phyloP scores from a whole-genome alignment of 1,139 yeast genomes.

The Keqinozyma sinolaborantium region DNA sequence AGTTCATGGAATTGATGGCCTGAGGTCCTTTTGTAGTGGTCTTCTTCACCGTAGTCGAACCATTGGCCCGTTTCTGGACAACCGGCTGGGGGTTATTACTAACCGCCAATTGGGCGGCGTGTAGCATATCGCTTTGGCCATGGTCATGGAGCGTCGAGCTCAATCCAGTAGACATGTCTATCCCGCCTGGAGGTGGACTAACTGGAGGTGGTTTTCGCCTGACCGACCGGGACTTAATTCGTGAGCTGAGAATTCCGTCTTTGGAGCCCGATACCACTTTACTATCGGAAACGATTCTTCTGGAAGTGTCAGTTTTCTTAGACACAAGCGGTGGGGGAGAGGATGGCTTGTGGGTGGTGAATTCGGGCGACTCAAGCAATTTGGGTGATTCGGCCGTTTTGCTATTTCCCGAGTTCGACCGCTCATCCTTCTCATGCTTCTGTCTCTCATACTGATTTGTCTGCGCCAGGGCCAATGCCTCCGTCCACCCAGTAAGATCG shows the following conservation, averaged over 20 bases:
- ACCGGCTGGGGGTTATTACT: constrained; percentile 25
- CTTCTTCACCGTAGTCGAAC: constrained; percentile 26
- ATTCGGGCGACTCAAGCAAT: constrained; percentile 22
- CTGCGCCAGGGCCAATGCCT: constrained; percentile 48
- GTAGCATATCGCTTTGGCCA: constrained; percentile 25
- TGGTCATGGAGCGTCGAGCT: constrained; percentile 13
- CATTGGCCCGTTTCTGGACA: constrained; percentile 25
- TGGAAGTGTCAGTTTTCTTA: neutral
- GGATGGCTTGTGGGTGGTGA: constrained; percentile 3
- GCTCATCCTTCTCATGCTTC: constrained; percentile 12
- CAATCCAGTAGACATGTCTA: constrained; percentile 36
- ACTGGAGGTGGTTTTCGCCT: constrained; percentile 36
- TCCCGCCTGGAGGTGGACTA: constrained; percentile 14
- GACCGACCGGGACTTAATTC: constrained; percentile 11
- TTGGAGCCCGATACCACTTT: constrained; percentile 1
- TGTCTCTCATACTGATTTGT: constrained; percentile 45
- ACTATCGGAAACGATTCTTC: neutral
- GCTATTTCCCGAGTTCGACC: constrained; percentile 1
- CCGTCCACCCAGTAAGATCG: constrained; percentile 57
- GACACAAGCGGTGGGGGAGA: constrained; percentile 1
- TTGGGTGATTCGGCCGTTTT: constrained; percentile 17
- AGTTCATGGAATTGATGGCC: constrained; percentile 36
- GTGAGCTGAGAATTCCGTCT: constrained; percentile 9
- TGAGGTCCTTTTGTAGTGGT: constrained; percentile 6
- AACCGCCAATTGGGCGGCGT: constrained; percentile 47